Base-by-base conservation (phyloP, 2,329 filamentous ascomycete genomes). In the Coniosporium tulheliwenetii region DNA sequence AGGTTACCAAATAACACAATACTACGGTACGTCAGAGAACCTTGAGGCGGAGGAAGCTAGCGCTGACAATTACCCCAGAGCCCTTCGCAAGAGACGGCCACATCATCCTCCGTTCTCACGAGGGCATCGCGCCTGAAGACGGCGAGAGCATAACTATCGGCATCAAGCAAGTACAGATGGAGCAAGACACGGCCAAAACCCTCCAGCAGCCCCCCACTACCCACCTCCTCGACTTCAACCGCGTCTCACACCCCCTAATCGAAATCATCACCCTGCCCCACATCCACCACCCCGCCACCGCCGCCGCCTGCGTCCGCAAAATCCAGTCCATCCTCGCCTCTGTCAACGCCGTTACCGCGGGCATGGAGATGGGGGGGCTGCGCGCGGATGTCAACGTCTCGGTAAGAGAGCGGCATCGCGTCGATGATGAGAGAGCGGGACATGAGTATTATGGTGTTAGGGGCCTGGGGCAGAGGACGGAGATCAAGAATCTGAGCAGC, bases 1-100 rank as follows among this genome's bases (percentile, higher is more conserved):
- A 0, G 91, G 91, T 0, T 98, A 98, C 60, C 91, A 98, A 60
- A 93, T 98, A 47, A 98, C 91, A 1, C 91, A 98, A 56, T 96
- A 89, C 64, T 95, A 96, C 58, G 68, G 70, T 66, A 53, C 16
- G 45, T 36, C 34, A 16, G 15, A 7, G 4, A 26, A 7, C 7
- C 19, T 26, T 7, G 19, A 26, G 19, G 19, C 19, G 19, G 7
- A 10, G 19, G 10, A 19, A 9, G 12, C 38, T 12, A 19, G 5
- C 3, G 13, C 32, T 44, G 13, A 43, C 38, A 35, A 32, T 2
- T 10, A 2, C n/a, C 30, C 10, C 44, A 71, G 67, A 73, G 48
- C 75, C 76, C 0, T 78, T 79, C 48, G 76, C 75, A 4, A 75
- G 69, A 44, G 69, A 85, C 50, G 91, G 91, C 1, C 62, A 66